Evolutionary conservation across 2,329 filamentous ascomycete species (phyloP).

Genomic region (Lachnellula suecica): DNA sequence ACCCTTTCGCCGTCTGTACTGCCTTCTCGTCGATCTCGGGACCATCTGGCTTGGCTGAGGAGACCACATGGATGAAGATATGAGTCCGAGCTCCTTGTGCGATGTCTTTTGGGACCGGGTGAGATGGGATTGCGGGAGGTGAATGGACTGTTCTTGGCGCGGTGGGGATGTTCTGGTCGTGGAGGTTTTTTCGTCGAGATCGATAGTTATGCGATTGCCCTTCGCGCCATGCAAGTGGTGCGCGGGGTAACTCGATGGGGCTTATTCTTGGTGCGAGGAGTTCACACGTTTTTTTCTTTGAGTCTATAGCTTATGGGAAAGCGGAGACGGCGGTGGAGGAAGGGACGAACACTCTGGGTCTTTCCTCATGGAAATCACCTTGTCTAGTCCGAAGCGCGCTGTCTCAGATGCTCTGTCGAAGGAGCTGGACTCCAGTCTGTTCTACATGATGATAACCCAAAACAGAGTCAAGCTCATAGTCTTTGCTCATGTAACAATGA

Average conservation of each 20-base stretch:
- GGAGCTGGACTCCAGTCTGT: slow-evolving; percentile 58
- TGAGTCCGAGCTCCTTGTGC: slow-evolving; percentile 65
- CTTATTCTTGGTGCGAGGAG: slow-evolving; percentile 99
- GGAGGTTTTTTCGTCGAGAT: slow-evolving; percentile 83
- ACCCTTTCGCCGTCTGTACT: slow-evolving; percentile 35
- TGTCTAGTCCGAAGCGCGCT: slow-evolving; percentile 22
- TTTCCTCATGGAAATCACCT: slow-evolving; percentile 36
- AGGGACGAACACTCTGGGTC: slow-evolving; percentile 27
- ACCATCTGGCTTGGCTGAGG: slow-evolving; percentile 28
- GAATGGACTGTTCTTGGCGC: slow-evolving; percentile 38
- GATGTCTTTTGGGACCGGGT: slow-evolving; percentile 34
- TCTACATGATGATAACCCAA: slow-evolving; percentile 87
- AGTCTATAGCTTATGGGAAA: slow-evolving; percentile 56
- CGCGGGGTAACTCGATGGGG: slow-evolving; percentile 97
- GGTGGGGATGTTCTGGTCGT: slow-evolving; percentile 46
- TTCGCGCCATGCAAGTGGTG: slow-evolving; percentile 34
- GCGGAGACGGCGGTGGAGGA: slow-evolving; percentile 35
- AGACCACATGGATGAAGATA: slow-evolving; percentile 80
- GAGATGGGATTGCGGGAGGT: slow-evolving; percentile 35
- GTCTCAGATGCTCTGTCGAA: slow-evolving; percentile 64
- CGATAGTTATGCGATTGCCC: slow-evolving; percentile 99
- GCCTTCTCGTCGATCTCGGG: slow-evolving; percentile 29
- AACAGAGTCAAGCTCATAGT: slow-evolving; percentile 99
- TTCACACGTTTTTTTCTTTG: slow-evolving; percentile 44
- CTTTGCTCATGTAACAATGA: slow-evolving; percentile 41